Conservation (phyloP, 768 basidiomycete genomes). For the Auricularia sp. region DNA sequence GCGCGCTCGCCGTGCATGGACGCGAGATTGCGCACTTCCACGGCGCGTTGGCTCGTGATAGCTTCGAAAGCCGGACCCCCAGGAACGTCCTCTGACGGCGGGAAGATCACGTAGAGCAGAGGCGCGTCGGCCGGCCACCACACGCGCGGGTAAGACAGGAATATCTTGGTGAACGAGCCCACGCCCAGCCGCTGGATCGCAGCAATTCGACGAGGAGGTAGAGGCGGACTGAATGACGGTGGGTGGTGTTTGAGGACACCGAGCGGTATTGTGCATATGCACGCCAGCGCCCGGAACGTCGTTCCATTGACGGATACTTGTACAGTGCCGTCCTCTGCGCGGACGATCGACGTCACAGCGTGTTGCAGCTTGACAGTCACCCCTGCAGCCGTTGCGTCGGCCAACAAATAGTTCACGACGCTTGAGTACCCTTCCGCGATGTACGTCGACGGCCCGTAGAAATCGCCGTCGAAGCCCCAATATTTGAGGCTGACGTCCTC, state of each 20-base stretch:
- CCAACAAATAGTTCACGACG: background rate
- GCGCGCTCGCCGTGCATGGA: slow-evolving; percentile 4
- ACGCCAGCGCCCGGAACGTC: background rate
- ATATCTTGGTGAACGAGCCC: slow-evolving; percentile 19
- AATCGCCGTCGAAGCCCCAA: slow-evolving; percentile 12
- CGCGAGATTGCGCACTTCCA: slow-evolving; percentile 10
- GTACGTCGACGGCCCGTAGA: slow-evolving; percentile 8
- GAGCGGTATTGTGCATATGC: slow-evolving; percentile 11
- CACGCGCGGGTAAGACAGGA: slow-evolving; percentile 13
- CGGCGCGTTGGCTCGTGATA: slow-evolving; percentile 8
- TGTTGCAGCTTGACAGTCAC: too few relatives aligned
- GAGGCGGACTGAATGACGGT: slow-evolving; percentile 13
- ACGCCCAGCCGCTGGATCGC: slow-evolving; percentile 11
- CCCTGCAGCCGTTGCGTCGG: background rate
- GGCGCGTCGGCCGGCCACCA: slow-evolving; percentile 16
- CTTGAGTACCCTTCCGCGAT: slow-evolving; percentile 5
- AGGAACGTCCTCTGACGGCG: background rate
- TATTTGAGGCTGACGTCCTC: slow-evolving; percentile 9
- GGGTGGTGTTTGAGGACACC: slow-evolving; percentile 15
- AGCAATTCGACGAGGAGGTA: slow-evolving; percentile 9
- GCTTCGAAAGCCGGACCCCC: background rate
- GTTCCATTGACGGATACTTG: background rate
- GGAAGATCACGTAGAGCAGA: slow-evolving; percentile 1
- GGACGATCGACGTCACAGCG: too few relatives aligned
- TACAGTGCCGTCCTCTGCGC: too few relatives aligned